These are phyloP conservation scores for Ascochyta viciae-villosae DNA, from an alignment of 2,329 filamentous ascomycete species.

Conservation along the genomic window DNA sequence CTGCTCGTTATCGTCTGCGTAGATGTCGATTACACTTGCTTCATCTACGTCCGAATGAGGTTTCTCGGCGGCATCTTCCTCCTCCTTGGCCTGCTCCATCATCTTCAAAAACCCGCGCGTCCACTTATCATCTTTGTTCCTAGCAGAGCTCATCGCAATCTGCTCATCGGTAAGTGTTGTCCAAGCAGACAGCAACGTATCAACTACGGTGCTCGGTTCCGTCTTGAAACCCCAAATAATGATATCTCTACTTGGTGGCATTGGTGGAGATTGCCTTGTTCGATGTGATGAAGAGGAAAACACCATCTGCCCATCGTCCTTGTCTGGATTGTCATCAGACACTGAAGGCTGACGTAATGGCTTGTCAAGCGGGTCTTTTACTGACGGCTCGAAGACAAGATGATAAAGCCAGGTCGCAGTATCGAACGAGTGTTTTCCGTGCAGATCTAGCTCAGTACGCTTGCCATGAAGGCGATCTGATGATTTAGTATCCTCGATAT, in stretches of 20 bases:
- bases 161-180: not conserved
- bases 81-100: not conserved
- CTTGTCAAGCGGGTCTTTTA: not conserved
- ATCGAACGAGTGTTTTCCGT: not conserved
- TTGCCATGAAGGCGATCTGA: not conserved
- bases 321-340: not conserved
- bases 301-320: not conserved
- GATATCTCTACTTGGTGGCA: not conserved
- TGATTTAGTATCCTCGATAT: not conserved
- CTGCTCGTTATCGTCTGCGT: not conserved
- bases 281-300: no score
- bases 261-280: not conserved
- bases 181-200: not conserved
- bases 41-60: not conserved
- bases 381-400: not conserved
- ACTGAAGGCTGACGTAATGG: not conserved
- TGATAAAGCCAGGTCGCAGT: slow-evolving; percentile 4
- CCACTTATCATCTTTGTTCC: not conserved
- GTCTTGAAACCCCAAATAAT: not conserved
- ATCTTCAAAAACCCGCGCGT: not conserved
- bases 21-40: not conserved
- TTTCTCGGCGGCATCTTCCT: not conserved
- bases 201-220: not conserved
- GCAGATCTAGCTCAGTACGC: not conserved
- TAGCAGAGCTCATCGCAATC: not conserved